phyloP scores from a whole-genome alignment of 805 yeast genomes.

The Lipomyces sp. region DNA sequence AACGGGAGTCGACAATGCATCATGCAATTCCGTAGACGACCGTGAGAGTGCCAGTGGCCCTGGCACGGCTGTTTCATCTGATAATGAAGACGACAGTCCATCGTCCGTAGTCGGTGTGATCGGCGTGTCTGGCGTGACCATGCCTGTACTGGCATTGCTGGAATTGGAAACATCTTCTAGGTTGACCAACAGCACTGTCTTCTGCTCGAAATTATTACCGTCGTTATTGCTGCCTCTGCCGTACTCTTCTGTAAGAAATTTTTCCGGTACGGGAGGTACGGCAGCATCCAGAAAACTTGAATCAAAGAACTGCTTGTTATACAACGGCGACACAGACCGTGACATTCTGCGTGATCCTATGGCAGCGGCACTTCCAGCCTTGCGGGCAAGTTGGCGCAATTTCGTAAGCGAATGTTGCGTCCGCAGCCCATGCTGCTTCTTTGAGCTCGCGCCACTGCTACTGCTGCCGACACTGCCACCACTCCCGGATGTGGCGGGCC shows the following conservation, averaged over 20 bases:
- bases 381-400: constrained; percentile 10
- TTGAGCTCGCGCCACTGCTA: neutral
- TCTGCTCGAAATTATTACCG: no score
- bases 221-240: no score
- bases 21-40: neutral
- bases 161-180: neutral
- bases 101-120: constrained; percentile 5
- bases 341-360: neutral
- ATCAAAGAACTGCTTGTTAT: neutral
- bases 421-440: neutral
- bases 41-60: neutral
- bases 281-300: neutral
- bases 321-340: constrained; percentile 15
- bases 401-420: constrained; percentile 13
- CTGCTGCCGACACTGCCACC: neutral
- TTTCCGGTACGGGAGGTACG: constrained; percentile 9
- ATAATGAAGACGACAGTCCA: neutral
- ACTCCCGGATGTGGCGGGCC: constrained; percentile 3
- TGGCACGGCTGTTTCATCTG: neutral
- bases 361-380: constrained; percentile 1
- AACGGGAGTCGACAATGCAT: constrained; percentile 1
- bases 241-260: neutral
- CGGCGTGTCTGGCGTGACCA: constrained; percentile 4
- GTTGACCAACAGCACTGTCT: neutral
- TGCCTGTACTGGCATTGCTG: neutral